Conservation (phyloP, 768 basidiomycete genomes). For the Amanita phalloides region DNA sequence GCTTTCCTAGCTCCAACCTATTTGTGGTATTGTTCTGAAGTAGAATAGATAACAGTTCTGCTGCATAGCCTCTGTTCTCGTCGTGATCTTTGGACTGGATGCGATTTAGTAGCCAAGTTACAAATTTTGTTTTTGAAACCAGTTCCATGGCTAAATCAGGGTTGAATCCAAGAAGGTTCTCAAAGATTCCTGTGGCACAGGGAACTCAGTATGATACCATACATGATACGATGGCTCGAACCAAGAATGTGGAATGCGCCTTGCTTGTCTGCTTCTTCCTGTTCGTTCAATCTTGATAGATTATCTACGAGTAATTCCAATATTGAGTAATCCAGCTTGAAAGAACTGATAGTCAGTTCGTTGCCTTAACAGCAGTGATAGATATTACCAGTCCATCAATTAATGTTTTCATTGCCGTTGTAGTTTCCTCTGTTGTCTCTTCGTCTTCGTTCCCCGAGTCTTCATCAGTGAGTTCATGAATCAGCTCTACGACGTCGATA, state of each 20-base stretch:
- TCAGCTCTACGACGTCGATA: slow-evolving; percentile 87
- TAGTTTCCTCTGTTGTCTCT: slow-evolving; percentile 50
- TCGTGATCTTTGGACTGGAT: slow-evolving; percentile 66
- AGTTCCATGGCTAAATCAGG: slow-evolving; percentile 64
- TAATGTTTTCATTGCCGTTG: slow-evolving; percentile 63
- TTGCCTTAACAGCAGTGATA: background rate
- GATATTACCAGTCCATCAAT: slow-evolving; percentile 64
- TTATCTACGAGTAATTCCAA: slow-evolving; percentile 88
- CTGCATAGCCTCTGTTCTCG: slow-evolving; percentile 89
- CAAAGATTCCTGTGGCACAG: slow-evolving; percentile 61
- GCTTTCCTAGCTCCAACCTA: slow-evolving; percentile 54
- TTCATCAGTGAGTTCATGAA: slow-evolving; percentile 94
- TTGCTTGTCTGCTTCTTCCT: slow-evolving; percentile 82
- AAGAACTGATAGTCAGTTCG: slow-evolving; percentile 4
- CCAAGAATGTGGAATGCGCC: slow-evolving; percentile 93
- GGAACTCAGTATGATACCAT: background rate
- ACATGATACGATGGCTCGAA: slow-evolving; percentile 15
- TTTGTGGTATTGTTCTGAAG: slow-evolving; percentile 68
- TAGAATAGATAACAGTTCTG: slow-evolving; percentile 87
- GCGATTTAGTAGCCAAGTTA: slow-evolving; percentile 73
- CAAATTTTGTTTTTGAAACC: slow-evolving; percentile 61
- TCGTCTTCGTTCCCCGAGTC: slow-evolving; percentile 79
- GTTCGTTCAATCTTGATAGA: slow-evolving; percentile 77
- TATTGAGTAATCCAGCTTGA: slow-evolving; percentile 71
- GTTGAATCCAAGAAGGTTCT: slow-evolving; percentile 84